phyloP scores from a whole-genome alignment of 805 yeast species.

The Wickerhamiella parazyma region DNA sequence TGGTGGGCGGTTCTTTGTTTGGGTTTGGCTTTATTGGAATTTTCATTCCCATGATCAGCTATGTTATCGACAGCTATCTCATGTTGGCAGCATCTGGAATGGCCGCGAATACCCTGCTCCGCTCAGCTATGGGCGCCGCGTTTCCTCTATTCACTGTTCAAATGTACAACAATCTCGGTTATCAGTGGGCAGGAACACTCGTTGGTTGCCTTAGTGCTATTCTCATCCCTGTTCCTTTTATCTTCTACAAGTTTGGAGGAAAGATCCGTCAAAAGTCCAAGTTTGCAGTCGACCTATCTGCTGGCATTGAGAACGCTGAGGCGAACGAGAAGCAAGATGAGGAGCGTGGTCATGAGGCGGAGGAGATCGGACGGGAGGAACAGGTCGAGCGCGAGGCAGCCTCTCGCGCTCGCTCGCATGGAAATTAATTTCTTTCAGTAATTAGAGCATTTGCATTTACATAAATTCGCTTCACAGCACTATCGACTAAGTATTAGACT shows the following conservation, averaged over 20 bases:
- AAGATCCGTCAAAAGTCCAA: slow-evolving; percentile 42
- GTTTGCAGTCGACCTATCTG: slow-evolving; percentile 30
- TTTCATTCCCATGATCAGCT: slow-evolving; percentile 56
- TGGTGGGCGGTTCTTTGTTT: slow-evolving; percentile 46
- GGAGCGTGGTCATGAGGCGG: not conserved
- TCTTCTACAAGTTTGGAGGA: slow-evolving; percentile 47
- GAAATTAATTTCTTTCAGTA: not conserved
- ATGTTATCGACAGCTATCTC: slow-evolving; percentile 58
- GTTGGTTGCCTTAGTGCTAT: slow-evolving; percentile 46
- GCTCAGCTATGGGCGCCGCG: slow-evolving; percentile 54
- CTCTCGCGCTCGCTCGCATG: not conserved
- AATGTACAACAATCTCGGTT: slow-evolving; percentile 56
- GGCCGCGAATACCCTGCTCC: slow-evolving; percentile 57
- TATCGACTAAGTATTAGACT: too few relatives aligned
- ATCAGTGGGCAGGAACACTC: slow-evolving; percentile 67
- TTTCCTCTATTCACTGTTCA: slow-evolving; percentile 59
- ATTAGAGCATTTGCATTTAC: not conserved
- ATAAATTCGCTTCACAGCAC: too few relatives aligned
- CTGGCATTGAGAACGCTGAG: not conserved
- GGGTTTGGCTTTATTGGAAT: slow-evolving; percentile 58
- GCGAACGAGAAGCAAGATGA: not conserved
- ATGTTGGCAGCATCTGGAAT: slow-evolving; percentile 65
- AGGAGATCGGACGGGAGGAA: too few relatives aligned
- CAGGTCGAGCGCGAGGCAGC: too few relatives aligned
- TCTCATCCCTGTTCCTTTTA: slow-evolving; percentile 53